These are phyloP conservation scores for Ascoidea rubescens DNA, from an alignment of 805 yeast species.

Conservation along the genomic window DNA sequence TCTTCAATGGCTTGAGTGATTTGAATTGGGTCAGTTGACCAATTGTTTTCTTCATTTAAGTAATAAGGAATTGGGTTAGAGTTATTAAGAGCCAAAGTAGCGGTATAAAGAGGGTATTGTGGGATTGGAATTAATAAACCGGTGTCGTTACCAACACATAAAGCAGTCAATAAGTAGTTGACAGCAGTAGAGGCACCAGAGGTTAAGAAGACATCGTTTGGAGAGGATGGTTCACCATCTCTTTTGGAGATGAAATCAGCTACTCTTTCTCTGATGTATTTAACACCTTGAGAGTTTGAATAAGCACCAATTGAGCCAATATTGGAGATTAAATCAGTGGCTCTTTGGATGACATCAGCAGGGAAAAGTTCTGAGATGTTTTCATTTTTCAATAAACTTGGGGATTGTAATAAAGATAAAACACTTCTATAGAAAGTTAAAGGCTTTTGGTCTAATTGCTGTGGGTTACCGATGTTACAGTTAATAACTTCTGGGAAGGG, in stretches of 20 bases:
- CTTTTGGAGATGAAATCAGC: constrained; percentile 69
- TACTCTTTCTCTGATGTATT: constrained; percentile 55
- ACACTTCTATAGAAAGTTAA: constrained; percentile 93
- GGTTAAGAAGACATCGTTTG: constrained; percentile 71
- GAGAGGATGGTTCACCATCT: constrained; percentile 64
- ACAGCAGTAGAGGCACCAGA: constrained; percentile 95
- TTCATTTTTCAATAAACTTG: constrained; percentile 38
- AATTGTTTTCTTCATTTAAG: constrained; percentile 63
- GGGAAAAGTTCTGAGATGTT: constrained; percentile 26
- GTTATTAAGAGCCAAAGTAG: constrained; percentile 76
- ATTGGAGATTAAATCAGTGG: constrained; percentile 40
- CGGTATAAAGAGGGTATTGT: constrained; percentile 94
- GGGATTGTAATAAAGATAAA: constrained; percentile 74
- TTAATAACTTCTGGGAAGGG: constrained; percentile 71
- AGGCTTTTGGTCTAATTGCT: constrained; percentile 89
- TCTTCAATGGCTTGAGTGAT: constrained; percentile 31
- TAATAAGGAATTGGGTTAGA: constrained; percentile 79
- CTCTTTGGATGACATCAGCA: constrained; percentile 61
- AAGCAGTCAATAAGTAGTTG: constrained; percentile 55
- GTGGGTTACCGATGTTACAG: constrained; percentile 97
- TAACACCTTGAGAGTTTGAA: constrained; percentile 84
- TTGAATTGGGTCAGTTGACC: constrained; percentile 71
- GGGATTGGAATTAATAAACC: constrained; percentile 94
- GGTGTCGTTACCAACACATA: constrained; percentile 52
- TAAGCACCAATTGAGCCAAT: constrained; percentile 90